A percentile compares a stretch with the other conserved stretches of the same genome.
Conservation (phyloP, 108 stramenopile genomes). For the Cyclostephanos tholiformis region DNA sequence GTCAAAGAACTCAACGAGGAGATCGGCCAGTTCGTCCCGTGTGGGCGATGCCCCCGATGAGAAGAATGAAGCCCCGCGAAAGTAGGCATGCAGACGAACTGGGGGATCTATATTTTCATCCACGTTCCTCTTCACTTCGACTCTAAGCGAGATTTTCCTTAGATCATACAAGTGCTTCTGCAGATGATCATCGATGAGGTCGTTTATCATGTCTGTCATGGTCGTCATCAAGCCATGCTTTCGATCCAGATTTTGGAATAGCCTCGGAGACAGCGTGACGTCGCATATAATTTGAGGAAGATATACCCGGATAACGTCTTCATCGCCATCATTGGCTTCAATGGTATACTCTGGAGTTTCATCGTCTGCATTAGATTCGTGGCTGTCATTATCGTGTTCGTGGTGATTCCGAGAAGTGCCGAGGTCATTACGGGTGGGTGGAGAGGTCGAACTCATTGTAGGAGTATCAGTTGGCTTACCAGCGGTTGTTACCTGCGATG, state of each 20-base stretch:
- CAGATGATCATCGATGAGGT: conserved; percentile 22
- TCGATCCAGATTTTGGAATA: conserved; percentile 21
- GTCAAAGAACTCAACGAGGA: conserved; percentile 32
- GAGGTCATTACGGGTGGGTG: neutral
- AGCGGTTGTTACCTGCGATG: neutral
- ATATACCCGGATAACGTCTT: conserved; percentile 12
- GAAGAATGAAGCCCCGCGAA: conserved; percentile 33
- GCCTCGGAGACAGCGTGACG: conserved; percentile 18
- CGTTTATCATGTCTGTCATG: conserved; percentile 35
- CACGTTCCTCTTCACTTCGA: neutral
- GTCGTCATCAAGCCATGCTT: conserved; percentile 34
- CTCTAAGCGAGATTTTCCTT: conserved; percentile 24
- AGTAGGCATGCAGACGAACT: conserved; percentile 33
- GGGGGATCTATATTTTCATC: conserved; percentile 8
- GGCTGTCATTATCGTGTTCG: neutral
- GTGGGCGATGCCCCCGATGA: conserved; percentile 17
- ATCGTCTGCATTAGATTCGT: neutral
- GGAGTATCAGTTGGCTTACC: neutral
- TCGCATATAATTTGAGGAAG: conserved; percentile 41
- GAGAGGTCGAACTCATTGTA: neutral
- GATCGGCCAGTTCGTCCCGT: conserved; percentile 15
- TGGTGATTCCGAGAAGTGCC: neutral
- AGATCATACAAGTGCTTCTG: conserved; percentile 25
- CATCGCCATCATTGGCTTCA: neutral
- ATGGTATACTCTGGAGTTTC: neutral